phyloP scores from a whole-genome alignment of 441 rosid species.

The Dalechampia spathulata region DNA sequence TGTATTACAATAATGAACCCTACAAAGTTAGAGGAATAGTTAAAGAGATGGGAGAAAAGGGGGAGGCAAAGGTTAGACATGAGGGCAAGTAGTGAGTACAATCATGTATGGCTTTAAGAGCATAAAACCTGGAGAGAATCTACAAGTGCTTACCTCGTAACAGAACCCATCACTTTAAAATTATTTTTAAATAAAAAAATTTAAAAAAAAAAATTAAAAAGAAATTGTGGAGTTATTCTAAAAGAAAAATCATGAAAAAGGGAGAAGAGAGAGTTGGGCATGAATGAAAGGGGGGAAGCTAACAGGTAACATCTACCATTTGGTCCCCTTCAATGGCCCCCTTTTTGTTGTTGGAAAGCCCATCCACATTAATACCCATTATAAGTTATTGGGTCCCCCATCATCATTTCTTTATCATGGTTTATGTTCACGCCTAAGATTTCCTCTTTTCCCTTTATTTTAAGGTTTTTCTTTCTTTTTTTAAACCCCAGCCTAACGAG shows the following conservation, averaged over 20 bases:
- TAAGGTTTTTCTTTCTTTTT: too few relatives aligned
- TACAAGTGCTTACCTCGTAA: conserved; percentile 12
- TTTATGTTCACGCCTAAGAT: conserved; percentile 41
- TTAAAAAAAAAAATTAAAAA: too few relatives aligned
- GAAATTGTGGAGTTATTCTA: not conserved
- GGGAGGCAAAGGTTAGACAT: conserved; percentile 9
- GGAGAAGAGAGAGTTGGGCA: conserved; percentile 15
- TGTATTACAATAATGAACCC: too few relatives aligned
- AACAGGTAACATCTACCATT: not conserved
- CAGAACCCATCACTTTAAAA: conserved; percentile 10
- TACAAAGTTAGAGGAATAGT: too few relatives aligned
- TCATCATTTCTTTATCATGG: conserved; percentile 64
- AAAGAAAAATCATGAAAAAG: not conserved
- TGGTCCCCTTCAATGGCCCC: conserved; percentile 21
- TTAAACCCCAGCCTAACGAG: too few relatives aligned
- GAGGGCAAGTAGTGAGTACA: conserved; percentile 20
- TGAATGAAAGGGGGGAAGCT: not conserved
- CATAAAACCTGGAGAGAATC: conserved; percentile 62
- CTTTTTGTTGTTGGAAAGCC: not conserved
- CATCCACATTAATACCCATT: conserved; percentile 15
- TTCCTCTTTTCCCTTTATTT: not conserved
- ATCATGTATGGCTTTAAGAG: conserved; percentile 45
- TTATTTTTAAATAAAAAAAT: not conserved
- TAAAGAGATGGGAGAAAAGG: not conserved
- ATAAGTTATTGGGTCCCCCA: conserved; percentile 29